Percentiles rank a stretch among this genome's conserved stretches.
Evolutionary conservation across 2,329 filamentous ascomycete genomes (phyloP).

Genomic region (Clonostachys rhizophaga): DNA sequence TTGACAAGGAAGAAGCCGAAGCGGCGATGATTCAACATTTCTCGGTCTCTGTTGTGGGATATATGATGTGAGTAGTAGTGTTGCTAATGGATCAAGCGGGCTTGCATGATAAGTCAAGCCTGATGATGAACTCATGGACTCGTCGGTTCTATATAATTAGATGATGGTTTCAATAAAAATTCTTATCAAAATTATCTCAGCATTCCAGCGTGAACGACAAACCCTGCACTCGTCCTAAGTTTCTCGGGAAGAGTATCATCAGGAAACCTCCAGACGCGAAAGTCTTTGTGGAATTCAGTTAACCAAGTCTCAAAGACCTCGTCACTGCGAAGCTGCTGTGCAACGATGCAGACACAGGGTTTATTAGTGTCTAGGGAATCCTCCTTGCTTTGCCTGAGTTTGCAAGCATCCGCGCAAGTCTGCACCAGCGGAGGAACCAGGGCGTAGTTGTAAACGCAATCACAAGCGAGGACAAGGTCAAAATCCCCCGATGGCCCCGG

Average conservation of each 20-base stretch:
- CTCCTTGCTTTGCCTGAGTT: slow-evolving; percentile 34
- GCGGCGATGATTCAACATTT: too few species aligned
- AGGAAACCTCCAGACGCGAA: slow-evolving; percentile 73
- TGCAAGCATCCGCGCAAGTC: slow-evolving; percentile 72
- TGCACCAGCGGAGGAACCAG: slow-evolving; percentile 78
- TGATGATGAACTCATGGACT: too few species aligned
- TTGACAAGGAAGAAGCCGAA: too few species aligned
- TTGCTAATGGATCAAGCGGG: too few species aligned
- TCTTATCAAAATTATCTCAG: slow-evolving; percentile 28
- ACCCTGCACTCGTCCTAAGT: slow-evolving; percentile 64
- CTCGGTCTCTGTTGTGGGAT: too few species aligned
- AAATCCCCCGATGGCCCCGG: slow-evolving; percentile 41
- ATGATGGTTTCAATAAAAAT: too few species aligned
- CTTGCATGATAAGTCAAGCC: too few species aligned
- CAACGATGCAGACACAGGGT: slow-evolving; percentile 73
- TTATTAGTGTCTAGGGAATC: slow-evolving; percentile 1
- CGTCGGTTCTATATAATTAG: too few species aligned
- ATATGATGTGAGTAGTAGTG: too few species aligned
- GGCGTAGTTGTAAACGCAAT: slow-evolving; percentile 93
- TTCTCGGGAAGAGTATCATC: slow-evolving; percentile 55
- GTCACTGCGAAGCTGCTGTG: slow-evolving; percentile 81
- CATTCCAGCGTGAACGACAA: slow-evolving; percentile 76
- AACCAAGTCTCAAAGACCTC: slow-evolving; percentile 86
- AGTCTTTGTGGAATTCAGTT: slow-evolving; percentile 57
- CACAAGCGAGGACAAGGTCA: slow-evolving; percentile 76